phyloP scores from a whole-genome alignment of 805 yeast genomes.

The Candida methanosorbosa region DNA sequence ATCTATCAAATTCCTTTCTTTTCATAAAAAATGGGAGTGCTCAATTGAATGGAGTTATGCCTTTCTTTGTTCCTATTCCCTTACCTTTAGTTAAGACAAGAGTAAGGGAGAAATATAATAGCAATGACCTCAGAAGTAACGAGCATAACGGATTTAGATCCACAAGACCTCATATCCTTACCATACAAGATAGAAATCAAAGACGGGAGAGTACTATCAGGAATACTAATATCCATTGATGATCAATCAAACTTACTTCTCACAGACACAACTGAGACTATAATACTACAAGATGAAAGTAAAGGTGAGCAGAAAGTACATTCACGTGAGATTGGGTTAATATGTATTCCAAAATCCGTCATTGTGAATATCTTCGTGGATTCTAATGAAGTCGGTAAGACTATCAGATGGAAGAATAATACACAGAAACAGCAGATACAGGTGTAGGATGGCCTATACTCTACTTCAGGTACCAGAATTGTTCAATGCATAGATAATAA shows the following conservation, averaged over 20 bases:
- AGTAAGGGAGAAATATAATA: too few species aligned
- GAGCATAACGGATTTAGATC: too few species aligned
- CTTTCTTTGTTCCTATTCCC: too few species aligned
- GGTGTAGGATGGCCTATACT: too few species aligned
- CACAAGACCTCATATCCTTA: constrained; percentile 26
- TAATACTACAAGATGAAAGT: constrained; percentile 1
- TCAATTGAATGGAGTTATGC: too few species aligned
- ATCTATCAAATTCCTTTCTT: too few species aligned
- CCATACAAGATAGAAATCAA: constrained; percentile 16
- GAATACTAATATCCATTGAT: constrained; percentile 34
- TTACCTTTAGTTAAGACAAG: too few species aligned
- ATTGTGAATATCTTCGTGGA: constrained; percentile 23
- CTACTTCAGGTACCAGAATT: too few species aligned
- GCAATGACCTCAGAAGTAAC: too few species aligned
- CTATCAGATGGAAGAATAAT: neutral
- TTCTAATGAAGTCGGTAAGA: constrained; percentile 12
- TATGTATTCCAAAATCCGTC: constrained; percentile 40
- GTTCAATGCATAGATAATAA: too few species aligned
- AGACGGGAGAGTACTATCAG: constrained; percentile 26
- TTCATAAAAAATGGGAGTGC: too few species aligned
- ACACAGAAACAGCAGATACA: too few species aligned
- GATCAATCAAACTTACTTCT: constrained; percentile 33
- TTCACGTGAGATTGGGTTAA: constrained; percentile 38
- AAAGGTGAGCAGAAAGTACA: constrained; percentile 6
- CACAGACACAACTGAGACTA: constrained; percentile 31